Evolutionary conservation across 345 rosid genomes (phyloP), one percentile per base, ranked within the genome.

Genomic region (Boechera retrofracta): DNA sequence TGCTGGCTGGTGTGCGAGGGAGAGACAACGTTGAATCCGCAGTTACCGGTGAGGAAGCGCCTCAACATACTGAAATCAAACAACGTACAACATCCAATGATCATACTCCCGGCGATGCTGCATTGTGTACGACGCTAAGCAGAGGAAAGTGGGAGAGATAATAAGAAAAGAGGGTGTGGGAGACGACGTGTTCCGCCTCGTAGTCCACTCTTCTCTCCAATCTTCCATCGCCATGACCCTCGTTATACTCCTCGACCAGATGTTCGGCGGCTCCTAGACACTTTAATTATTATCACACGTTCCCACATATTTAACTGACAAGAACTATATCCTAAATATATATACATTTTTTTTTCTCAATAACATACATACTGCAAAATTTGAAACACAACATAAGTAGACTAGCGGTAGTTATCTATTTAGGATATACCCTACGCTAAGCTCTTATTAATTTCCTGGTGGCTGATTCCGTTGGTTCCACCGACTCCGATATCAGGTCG

Each of bases 161-260:
- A 21, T 21, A 21, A 21, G 24, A 21, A 21, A 21, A 21, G 24
- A 21, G 24, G 69, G 87, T 0, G 87, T 67, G 1, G 84, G 90
- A 36, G 90, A 51, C 18, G 92, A 92, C 45, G 89, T 92, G 5
- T 92, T 92, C 79, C 88, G 87, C 15, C 89, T 92, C 15, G 63
- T 85, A 5, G 82, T 92, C 35, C 86, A 81, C 61, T 88, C 90
- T 5, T 87, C 79, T 26, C 79, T 87, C 57, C 85, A 84, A 11
- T 13, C 56, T 0, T 53, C 91, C 3, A 57, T 80, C 2, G 96
- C 92, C 42, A 90, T 92, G 97, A 87, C 93, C 2, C 74, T 92
- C 0, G 88, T 90, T 67, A 88, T 90, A 70, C 84, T 88, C 52
- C 89, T 92, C 6, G 94, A 87, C 66, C 91, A 90, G 82, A 92